Percentiles rank a stretch among this genome's conserved stretches.
These are phyloP conservation scores for Cetraspora pellucida DNA, from an alignment of 192 early-diverging fungal genomes.

Conservation along the genomic window DNA sequence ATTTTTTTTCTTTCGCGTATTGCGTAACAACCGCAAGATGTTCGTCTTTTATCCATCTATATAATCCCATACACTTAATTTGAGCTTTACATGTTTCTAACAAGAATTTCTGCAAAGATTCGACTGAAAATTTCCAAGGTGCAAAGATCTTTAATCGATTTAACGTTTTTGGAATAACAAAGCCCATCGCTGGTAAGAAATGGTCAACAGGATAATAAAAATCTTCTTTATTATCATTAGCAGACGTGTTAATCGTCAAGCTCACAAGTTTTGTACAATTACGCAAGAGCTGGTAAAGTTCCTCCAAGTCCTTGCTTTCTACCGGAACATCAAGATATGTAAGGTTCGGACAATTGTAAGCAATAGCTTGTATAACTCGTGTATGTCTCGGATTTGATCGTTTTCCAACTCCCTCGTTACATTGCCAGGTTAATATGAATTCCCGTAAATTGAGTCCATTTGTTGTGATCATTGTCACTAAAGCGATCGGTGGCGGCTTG, in stretches of 20 bases:
- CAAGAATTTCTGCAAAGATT: background rate
- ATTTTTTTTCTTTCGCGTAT: background rate
- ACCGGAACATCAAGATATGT: background rate
- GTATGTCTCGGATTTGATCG: no score
- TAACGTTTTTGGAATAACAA: background rate
- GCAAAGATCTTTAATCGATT: background rate
- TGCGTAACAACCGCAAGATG: background rate
- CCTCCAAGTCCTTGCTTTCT: no score
- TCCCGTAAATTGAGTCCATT: background rate
- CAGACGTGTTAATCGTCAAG: background rate
- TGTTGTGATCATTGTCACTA: background rate
- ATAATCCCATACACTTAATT: background rate
- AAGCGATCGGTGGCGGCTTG: background rate
- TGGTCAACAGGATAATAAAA: background rate
- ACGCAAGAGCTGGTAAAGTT: background rate
- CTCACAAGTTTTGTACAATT: background rate
- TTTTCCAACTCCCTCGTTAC: background rate
- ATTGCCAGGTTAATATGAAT: background rate
- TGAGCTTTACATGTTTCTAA: background rate
- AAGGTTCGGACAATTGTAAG: conserved; percentile 4
- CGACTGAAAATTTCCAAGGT: background rate
- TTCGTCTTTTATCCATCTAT: background rate
- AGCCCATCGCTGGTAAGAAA: background rate
- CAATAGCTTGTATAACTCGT: background rate
- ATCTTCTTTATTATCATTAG: background rate